A percentile compares a stretch with the other conserved stretches of the same genome.
Evolutionary conservation across 208 protist species (phyloP).

Genomic region (Herpetomonas muscarum): DNA sequence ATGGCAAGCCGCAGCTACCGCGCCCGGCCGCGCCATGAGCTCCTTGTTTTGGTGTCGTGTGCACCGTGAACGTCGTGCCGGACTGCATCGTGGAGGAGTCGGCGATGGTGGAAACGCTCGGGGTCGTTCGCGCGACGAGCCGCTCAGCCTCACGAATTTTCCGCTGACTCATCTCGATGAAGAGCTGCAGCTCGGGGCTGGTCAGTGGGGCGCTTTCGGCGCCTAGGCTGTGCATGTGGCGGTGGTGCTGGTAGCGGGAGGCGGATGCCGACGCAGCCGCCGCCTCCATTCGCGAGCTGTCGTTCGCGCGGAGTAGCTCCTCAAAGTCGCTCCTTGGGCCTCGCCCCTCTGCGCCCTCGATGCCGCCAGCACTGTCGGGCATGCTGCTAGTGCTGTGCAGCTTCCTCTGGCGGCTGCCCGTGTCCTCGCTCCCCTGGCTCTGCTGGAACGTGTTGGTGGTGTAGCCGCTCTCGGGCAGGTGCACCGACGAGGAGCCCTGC

Average conservation of each 20-base stretch:
- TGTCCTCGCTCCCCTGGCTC: background rate
- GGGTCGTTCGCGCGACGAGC: constrained; percentile 29
- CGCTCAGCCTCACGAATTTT: constrained; percentile 62
- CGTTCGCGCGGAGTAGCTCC: background rate
- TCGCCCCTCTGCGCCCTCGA: background rate
- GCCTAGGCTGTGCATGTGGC: constrained; percentile 1
- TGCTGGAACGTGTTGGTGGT: background rate
- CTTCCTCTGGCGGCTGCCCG: background rate
- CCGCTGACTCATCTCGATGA: constrained; percentile 56
- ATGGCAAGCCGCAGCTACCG: too few species aligned
- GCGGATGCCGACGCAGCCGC: background rate
- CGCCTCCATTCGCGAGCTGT: background rate
- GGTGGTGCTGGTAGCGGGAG: background rate
- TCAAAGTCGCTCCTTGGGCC: background rate
- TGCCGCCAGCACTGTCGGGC: background rate
- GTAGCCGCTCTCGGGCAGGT: background rate
- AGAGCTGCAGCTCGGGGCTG: constrained; percentile 58
- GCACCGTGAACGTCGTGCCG: background rate
- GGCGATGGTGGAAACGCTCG: background rate
- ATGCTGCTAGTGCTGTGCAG: background rate
- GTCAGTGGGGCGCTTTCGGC: constrained; percentile 24
- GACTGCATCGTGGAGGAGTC: background rate
- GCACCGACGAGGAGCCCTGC: too few species aligned
- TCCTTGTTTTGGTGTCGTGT: background rate
- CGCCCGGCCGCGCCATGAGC: background rate